Evolutionary conservation across 768 basidiomycete genomes (phyloP).

Genomic region (Multifurca ochricompacta): DNA sequence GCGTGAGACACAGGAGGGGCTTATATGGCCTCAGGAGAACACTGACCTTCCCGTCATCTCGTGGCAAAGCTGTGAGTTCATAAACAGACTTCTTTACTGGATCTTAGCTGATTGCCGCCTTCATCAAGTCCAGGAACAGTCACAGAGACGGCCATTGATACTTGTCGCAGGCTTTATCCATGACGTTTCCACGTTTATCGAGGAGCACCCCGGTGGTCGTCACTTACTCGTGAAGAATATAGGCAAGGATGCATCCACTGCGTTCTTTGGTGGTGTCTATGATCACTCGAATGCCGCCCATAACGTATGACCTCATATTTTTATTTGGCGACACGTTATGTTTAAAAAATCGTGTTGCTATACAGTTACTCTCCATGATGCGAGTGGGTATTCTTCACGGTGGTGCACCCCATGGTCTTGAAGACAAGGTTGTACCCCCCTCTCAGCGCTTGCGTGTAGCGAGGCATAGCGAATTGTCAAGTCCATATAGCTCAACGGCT

Average conservation of each 20-base stretch:
- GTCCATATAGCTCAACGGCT: constrained; percentile 30
- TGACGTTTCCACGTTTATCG: constrained; percentile 75
- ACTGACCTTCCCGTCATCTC: constrained; percentile 72
- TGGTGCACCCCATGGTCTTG: constrained; percentile 44
- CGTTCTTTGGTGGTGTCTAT: constrained; percentile 90
- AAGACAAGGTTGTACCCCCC: constrained; percentile 42
- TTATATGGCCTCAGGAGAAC: constrained; percentile 73
- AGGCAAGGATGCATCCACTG: constrained; percentile 86
- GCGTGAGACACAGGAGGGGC: constrained; percentile 62
- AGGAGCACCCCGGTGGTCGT: constrained; percentile 88
- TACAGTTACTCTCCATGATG: constrained; percentile 49
- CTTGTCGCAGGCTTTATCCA: constrained; percentile 91
- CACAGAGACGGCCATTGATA: constrained; percentile 70
- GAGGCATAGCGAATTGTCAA: constrained; percentile 30
- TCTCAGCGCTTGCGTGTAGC: constrained; percentile 41
- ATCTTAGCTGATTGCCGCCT: constrained; percentile 8
- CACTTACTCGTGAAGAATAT: constrained; percentile 78
- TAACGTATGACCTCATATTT: constrained; percentile 44
- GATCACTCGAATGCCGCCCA: constrained; percentile 86
- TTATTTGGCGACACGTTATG: not conserved
- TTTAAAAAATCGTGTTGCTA: not conserved
- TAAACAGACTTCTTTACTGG: not conserved
- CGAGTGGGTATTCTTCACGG: constrained; percentile 50
- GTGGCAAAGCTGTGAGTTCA: constrained; percentile 75
- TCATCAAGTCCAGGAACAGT: constrained; percentile 64